Evolutionary conservation across 805 yeast species (phyloP).

Genomic region (Ogataea henricii): DNA sequence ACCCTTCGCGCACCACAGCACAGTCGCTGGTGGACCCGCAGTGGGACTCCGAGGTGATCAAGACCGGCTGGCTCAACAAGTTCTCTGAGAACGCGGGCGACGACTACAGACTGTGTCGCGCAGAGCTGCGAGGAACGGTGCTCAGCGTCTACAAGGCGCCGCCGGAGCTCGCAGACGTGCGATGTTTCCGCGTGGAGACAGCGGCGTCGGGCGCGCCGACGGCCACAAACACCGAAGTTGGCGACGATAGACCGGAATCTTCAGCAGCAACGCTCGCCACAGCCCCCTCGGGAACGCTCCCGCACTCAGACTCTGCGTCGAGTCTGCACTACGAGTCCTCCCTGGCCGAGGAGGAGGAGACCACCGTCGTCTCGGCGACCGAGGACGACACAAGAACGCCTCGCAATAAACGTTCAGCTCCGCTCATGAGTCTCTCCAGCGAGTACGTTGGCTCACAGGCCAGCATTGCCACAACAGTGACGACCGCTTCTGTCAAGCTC

Average conservation of each 20-base stretch:
- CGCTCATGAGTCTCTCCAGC: conserved; percentile 9
- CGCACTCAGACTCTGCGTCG: background rate
- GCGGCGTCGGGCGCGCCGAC: background rate
- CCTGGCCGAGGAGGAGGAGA: conserved; percentile 2
- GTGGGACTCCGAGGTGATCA: conserved; percentile 42
- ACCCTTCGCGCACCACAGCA: background rate
- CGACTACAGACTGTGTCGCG: conserved; percentile 53
- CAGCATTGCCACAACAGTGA: conserved; percentile 16
- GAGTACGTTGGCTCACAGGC: conserved; percentile 19
- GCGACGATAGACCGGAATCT: background rate
- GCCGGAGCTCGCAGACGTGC: conserved; percentile 43
- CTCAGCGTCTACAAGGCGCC: conserved; percentile 63
- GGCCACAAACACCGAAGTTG: background rate
- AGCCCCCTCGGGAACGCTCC: background rate
- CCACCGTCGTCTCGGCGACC: background rate
- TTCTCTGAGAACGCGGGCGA: conserved; percentile 37
- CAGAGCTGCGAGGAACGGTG: conserved; percentile 69
- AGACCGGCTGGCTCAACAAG: conserved; percentile 63
- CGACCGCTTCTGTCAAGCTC: conserved; percentile 18
- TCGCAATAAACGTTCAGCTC: conserved; percentile 7
- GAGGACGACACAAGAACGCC: conserved; percentile 8
- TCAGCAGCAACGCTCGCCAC: background rate
- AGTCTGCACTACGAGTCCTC: background rate
- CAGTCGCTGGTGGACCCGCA: conserved; percentile 29
- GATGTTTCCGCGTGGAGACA: conserved; percentile 29